Evolutionary conservation across 805 yeast genomes (phyloP), one percentile per base, ranked within the genome.

Genomic region (Wickerhamia fluorescens): DNA sequence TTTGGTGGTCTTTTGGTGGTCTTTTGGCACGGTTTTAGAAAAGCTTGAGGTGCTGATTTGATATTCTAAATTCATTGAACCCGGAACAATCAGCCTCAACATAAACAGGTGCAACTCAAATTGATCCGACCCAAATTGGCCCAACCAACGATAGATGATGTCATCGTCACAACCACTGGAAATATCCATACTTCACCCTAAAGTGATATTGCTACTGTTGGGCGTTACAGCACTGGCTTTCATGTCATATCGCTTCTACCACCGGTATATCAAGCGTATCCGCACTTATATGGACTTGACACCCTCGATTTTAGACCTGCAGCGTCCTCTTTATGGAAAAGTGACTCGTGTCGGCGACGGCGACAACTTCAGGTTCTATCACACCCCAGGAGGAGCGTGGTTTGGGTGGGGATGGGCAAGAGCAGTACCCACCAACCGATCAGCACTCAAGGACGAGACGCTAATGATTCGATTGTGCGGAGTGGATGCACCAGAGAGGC

Each of bases 371-470:
- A 82, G 88, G 35, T 73, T 92, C 39, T 92, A 67, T 48, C 98
- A 92, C 51, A 76, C 94, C 0, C 98, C 98, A 0, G 97, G 97
- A 3, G 97, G 98, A 0, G 36, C 67, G 0, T 44, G 78, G 2
- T 73, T 80, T 3, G 98, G 98, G 0, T 92, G 98, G 98, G 88
- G 94, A 8, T 84, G 95, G 95, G 48, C 84, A 14, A 60, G 98
- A 19, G 41, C 52, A 8, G 62, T 74, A 0, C 97, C 97, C 0
- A 53, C 58, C 7, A 47, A 54, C 32, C 44, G 69, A 57, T 27
- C 68, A 53, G 33, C 47, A 44, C 51, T 75, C 21, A 73, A 75
- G 37, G 72, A 72, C 36, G 65, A 78, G 39, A 92, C 98, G 0
- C 60, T 92, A 20, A 78, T 80, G 53, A 73, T 92, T 4, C 66